Conservation (phyloP, 2,329 filamentous ascomycete genomes). For the Thielaviopsis musarum region DNA sequence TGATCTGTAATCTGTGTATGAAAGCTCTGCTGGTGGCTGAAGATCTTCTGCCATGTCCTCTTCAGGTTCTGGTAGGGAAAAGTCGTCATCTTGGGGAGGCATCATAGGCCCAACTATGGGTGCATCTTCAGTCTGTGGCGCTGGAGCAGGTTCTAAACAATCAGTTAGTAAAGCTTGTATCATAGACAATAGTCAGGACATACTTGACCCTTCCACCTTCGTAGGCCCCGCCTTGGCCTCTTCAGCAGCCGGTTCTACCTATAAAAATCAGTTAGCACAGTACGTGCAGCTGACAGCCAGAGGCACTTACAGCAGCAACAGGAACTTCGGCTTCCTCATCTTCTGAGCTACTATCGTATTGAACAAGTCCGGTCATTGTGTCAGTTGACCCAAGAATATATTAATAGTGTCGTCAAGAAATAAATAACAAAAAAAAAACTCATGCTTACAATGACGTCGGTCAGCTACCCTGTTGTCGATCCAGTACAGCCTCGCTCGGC, state of each 20-base stretch:
- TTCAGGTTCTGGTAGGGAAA: constrained; percentile 10
- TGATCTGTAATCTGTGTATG: constrained; percentile 48
- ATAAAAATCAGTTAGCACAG: neutral
- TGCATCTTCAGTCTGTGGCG: neutral
- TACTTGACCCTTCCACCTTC: neutral
- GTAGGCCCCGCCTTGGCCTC: neutral
- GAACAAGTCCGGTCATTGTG: constrained; percentile 29
- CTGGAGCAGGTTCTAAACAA: neutral
- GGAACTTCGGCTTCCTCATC: constrained; percentile 22
- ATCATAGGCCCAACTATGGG: constrained; percentile 12
- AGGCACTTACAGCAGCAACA: neutral
- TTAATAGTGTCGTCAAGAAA: neutral
- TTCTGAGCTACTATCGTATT: constrained; percentile 35
- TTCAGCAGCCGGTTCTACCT: neutral
- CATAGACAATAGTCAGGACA: neutral
- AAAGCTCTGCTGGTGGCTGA: constrained; percentile 28
- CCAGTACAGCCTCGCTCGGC: neutral
- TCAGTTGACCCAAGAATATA: neutral
- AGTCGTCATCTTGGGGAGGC: constrained; percentile 5
- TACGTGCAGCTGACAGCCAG: neutral
- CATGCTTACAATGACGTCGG: neutral
- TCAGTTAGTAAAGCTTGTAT: neutral
- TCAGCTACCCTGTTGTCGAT: neutral
- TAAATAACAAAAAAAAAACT: neutral
- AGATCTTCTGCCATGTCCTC: constrained; percentile 19